These are phyloP conservation scores for Paspalum notatum DNA, from an alignment of 176 grass and related monocot genomes.

Conservation along the genomic window DNA sequence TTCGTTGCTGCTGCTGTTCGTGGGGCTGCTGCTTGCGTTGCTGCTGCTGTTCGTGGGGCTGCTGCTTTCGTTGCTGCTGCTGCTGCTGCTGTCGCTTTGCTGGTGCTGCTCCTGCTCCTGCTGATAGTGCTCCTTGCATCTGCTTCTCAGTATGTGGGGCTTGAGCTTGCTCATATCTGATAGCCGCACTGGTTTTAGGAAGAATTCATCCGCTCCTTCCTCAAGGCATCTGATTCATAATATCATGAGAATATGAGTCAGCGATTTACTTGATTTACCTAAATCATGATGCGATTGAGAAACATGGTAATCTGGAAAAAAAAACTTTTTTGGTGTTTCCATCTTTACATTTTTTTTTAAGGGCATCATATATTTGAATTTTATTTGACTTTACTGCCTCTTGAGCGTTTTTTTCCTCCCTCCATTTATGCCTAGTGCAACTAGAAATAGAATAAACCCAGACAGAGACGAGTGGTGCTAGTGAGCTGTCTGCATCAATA, in stretches of 20 bases:
- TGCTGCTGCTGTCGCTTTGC: slow-evolving; percentile 46
- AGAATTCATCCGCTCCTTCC: slow-evolving; percentile 94
- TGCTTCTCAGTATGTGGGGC: slow-evolving; percentile 82
- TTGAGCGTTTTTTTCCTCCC: too few relatives aligned
- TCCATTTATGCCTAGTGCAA: background rate
- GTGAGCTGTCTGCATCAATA: slow-evolving; percentile 33
- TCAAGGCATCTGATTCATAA: slow-evolving; percentile 81
- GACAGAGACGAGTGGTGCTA: slow-evolving; percentile 30
- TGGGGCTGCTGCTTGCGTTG: slow-evolving; percentile 46
- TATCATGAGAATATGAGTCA: background rate
- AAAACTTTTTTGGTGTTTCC: background rate
- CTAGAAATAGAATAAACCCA: slow-evolving; percentile 33
- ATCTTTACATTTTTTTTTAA: background rate
- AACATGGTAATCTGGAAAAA: too few relatives aligned
- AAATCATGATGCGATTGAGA: background rate
- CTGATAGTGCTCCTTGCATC: slow-evolving; percentile 52
- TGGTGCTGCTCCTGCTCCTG: slow-evolving; percentile 46
- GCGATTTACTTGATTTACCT: background rate
- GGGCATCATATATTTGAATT: slow-evolving; percentile 16
- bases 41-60: slow-evolving; percentile 43
- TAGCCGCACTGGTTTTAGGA: slow-evolving; percentile 82
- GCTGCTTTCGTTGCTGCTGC: slow-evolving; percentile 38
- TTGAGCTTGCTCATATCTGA: slow-evolving; percentile 88
- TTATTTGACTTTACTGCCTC: slow-evolving; percentile 20
- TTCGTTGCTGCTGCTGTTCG: slow-evolving; percentile 39